A percentile compares a stretch with the other conserved stretches of the same genome.
Evolutionary conservation across 2,329 filamentous ascomycete genomes (phyloP).

Genomic region (Fusarium robinianum): DNA sequence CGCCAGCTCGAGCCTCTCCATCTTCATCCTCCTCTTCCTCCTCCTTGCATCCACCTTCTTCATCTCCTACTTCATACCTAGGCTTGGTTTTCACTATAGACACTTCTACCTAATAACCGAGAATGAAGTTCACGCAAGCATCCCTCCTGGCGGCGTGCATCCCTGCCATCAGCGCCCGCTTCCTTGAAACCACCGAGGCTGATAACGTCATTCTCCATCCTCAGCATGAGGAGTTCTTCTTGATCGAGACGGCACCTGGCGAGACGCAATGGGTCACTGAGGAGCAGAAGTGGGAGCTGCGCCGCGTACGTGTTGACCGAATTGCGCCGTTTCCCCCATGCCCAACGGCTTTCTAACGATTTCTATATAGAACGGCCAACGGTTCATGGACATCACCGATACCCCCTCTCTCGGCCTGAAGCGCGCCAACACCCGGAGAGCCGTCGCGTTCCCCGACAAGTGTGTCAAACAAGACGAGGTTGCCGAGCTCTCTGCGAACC

Average conservation of each 20-base stretch:
- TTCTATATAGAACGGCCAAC: conserved; percentile 74
- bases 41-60: conserved; percentile 17
- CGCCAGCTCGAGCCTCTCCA: too few relatives aligned
- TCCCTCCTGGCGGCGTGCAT: conserved; percentile 60
- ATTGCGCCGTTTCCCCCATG: background rate
- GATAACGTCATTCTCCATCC: conserved; percentile 55
- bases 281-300: conserved; percentile 91
- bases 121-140: conserved; percentile 58
- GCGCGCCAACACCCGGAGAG: conserved; percentile 38
- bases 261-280: conserved; percentile 88
- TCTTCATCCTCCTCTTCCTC: too few relatives aligned
- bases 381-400: conserved; percentile 94
- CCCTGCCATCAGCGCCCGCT: conserved; percentile 60
- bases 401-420: conserved; percentile 61
- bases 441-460: conserved; percentile 68
- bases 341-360: conserved; percentile 6
- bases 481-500: conserved; percentile 65
- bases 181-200: conserved; percentile 56
- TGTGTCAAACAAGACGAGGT: conserved; percentile 69
- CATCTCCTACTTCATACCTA: conserved; percentile 1
- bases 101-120: conserved; percentile 4
- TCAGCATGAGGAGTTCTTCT: conserved; percentile 55
- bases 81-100: background rate
- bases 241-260: conserved; percentile 85
- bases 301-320: conserved; percentile 63